Conservation (phyloP, 78 protist genomes). For the Cavenderia fasciculata region DNA sequence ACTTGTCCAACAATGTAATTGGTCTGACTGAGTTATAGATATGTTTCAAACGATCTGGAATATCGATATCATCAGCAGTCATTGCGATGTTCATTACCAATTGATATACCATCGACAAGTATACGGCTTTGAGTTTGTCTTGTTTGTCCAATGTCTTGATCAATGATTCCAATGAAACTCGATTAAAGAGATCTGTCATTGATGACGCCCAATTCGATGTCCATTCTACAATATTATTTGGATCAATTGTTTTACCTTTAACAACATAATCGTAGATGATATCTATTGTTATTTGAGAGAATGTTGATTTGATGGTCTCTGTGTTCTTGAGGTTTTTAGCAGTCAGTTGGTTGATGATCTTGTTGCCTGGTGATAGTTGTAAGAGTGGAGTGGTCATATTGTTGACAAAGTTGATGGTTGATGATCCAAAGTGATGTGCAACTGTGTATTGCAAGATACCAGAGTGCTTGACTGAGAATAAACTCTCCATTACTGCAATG, state of each 20-base stretch:
- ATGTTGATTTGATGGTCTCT: not conserved
- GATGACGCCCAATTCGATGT: not conserved
- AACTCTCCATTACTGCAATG: not conserved
- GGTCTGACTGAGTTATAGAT: not conserved
- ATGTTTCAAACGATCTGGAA: not conserved
- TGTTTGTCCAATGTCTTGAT: not conserved
- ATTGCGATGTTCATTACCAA: not conserved
- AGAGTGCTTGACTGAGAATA: not conserved
- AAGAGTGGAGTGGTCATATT: not conserved
- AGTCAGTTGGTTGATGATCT: not conserved
- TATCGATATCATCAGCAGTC: not conserved
- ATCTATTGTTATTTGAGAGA: not conserved
- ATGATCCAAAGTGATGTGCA: not conserved
- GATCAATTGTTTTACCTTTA: not conserved
- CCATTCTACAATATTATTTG: not conserved
- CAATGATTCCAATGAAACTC: not conserved
- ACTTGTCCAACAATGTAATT: no score
- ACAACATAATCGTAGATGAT: not conserved
- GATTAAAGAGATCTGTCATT: not conserved
- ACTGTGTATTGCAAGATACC: constrained; percentile 4
- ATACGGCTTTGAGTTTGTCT: not conserved
- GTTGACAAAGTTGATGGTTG: constrained; percentile 12
- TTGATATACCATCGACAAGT: not conserved
- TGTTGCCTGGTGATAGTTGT: not conserved
- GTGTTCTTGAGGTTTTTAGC: not conserved